Conservation (phyloP, 305 asterid species). For the Fraxinus velutina region DNA sequence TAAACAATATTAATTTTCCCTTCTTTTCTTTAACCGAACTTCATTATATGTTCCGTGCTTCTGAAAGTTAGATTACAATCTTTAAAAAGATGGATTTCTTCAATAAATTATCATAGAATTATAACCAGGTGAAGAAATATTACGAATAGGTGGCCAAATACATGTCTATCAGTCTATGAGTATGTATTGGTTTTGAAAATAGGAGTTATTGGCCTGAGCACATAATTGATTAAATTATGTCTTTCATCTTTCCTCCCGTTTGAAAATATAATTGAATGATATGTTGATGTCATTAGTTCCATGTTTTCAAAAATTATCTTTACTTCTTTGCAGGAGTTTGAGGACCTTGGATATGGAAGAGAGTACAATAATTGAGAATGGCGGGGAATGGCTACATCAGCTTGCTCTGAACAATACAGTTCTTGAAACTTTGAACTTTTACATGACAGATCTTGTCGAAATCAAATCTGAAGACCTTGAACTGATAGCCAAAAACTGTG, state of each 20-base stretch:
- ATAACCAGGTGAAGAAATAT: too few species aligned
- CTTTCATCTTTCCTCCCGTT: not conserved
- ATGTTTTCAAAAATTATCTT: not conserved
- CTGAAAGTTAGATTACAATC: too few species aligned
- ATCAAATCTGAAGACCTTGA: conserved; percentile 55
- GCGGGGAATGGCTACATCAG: conserved; percentile 76
- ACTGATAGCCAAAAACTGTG: conserved; percentile 64
- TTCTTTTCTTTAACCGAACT: too few species aligned
- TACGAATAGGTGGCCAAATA: too few species aligned
- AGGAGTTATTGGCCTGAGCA: too few species aligned
- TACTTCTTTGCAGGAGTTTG: conserved; percentile 50
- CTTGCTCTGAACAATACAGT: conserved; percentile 60
- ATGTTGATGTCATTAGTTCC: not conserved
- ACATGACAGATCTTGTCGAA: conserved; percentile 26
- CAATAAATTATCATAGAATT: too few species aligned
- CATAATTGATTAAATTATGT: not conserved
- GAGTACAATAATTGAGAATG: conserved; percentile 57
- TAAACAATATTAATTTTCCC: too few species aligned
- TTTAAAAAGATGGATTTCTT: too few species aligned
- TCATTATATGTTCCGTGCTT: too few species aligned
- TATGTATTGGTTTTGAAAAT: too few species aligned
- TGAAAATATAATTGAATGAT: not conserved
- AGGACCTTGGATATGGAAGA: conserved; percentile 68
- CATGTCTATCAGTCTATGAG: too few species aligned
- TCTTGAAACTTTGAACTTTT: conserved; percentile 72